phyloP scores from a whole-genome alignment of 176 grass and related monocot species.

The maize (Zea mays) region DNA sequence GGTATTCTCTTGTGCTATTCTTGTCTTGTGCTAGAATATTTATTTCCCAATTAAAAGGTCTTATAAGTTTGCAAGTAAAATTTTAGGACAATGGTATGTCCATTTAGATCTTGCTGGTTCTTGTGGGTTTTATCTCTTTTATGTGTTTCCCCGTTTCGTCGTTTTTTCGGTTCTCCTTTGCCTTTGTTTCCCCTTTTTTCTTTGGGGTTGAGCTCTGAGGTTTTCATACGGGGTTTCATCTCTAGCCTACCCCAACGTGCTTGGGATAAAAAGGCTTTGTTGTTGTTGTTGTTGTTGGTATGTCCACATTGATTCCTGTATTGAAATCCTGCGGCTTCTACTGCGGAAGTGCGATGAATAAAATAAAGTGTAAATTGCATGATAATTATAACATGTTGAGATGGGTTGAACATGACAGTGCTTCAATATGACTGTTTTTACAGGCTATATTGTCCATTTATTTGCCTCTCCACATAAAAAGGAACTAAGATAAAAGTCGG shows the following conservation, averaged over 20 bases:
- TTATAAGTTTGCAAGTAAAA: background rate
- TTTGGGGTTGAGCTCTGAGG: too few species aligned
- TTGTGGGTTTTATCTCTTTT: too few species aligned
- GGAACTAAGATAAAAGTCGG: background rate
- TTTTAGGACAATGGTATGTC: conserved; percentile 1
- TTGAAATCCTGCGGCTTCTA: conserved; percentile 7
- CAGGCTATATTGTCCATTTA: background rate
- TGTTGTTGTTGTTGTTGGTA: too few species aligned
- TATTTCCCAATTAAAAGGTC: conserved; percentile 11
- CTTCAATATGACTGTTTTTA: background rate
- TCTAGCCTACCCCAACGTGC: too few species aligned
- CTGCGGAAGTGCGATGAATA: conserved; percentile 6
- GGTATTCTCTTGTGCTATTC: conserved; percentile 57
- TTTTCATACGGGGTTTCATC: too few species aligned
- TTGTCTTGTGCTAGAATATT: conserved; percentile 31
- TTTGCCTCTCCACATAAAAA: background rate
- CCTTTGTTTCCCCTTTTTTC: too few species aligned
- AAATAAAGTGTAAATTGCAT: conserved; percentile 1
- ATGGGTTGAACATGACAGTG: background rate
- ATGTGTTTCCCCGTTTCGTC: too few species aligned
- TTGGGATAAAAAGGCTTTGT: too few species aligned
- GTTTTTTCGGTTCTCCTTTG: too few species aligned
- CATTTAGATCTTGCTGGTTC: too few species aligned
- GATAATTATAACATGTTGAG: background rate
- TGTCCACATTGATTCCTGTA: background rate